phyloP scores from a whole-genome alignment of 2,329 filamentous ascomycete species.

The Fusarium metavorans region DNA sequence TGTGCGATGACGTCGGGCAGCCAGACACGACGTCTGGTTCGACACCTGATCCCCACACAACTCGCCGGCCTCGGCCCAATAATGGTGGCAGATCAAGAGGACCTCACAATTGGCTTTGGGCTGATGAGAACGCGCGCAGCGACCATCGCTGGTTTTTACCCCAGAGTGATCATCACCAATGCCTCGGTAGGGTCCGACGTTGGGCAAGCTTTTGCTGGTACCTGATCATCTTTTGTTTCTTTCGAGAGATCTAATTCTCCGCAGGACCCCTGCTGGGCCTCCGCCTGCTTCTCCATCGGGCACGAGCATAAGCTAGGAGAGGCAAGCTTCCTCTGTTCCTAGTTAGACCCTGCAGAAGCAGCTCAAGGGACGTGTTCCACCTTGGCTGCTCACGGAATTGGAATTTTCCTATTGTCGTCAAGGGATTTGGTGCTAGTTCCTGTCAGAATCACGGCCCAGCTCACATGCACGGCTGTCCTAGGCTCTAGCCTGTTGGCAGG shows the following conservation, averaged over 20 bases:
- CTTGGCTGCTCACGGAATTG: conserved; percentile 4
- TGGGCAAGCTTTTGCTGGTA: conserved; percentile 33
- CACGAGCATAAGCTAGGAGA: not conserved
- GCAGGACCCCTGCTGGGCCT: conserved; percentile 13
- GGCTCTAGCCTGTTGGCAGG: not conserved
- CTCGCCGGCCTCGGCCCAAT: conserved; percentile 24
- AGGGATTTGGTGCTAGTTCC: conserved; percentile 8
- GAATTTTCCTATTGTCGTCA: not conserved
- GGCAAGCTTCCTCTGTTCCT: conserved; percentile 11
- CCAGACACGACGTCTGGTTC: conserved; percentile 20
- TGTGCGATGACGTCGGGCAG: conserved; percentile 43
- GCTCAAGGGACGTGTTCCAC: conserved; percentile 14
- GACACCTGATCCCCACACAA: conserved; percentile 22
- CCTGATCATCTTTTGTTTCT: conserved; percentile 21
- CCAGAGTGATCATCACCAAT: conserved; percentile 40
- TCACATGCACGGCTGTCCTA: not conserved
- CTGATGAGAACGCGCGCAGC: conserved; percentile 15
- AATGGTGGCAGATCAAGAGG: not conserved
- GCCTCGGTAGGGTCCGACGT: conserved; percentile 37
- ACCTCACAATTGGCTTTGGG: not conserved
- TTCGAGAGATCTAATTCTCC: conserved; percentile 24
- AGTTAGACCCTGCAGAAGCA: conserved; percentile 27
- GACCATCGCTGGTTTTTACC: conserved; percentile 17
- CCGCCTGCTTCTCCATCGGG: not conserved
- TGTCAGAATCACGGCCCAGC: conserved; percentile 14